A percentile compares a stretch with the other conserved stretches of the same genome.
Evolutionary conservation across 352 stramenopile species (phyloP).

Genomic region (Pseudoperonospora humuli): DNA sequence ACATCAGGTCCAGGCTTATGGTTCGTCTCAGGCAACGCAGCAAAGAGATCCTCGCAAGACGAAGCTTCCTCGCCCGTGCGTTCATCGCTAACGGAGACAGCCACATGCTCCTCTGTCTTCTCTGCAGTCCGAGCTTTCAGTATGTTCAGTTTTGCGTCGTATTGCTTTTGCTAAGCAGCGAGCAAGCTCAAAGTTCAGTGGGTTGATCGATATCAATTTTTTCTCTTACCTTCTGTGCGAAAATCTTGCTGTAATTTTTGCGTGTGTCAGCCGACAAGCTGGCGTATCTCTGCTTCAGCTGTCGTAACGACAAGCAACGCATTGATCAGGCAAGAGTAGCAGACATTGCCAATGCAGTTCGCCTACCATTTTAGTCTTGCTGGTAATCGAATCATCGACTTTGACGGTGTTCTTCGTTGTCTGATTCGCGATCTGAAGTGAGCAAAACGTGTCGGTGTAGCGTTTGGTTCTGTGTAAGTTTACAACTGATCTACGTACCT

Average conservation of each 20-base stretch:
- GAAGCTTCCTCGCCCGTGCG: not conserved
- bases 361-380: conserved; percentile 8
- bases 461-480: not conserved
- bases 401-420: conserved; percentile 5
- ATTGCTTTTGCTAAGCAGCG: conserved; percentile 13
- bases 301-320: not conserved
- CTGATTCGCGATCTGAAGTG: conserved; percentile 9
- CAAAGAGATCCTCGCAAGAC: not conserved
- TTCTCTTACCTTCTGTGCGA: conserved; percentile 18
- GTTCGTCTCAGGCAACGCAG: not conserved
- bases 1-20: not conserved
- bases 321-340: not conserved
- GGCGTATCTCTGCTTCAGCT: conserved; percentile 23
- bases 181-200: not conserved
- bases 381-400: conserved; percentile 5
- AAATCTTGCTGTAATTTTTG: conserved; percentile 20
- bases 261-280: conserved; percentile 4
- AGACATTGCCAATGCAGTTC: not conserved
- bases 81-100: not conserved
- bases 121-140: conserved; percentile 1
- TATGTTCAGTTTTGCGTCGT: conserved; percentile 15
- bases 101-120: conserved; percentile 2
- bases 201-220: conserved; percentile 12
- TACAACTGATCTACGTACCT: conserved; percentile 14
- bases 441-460: not conserved